Conservation (phyloP, 2,329 filamentous ascomycete genomes). For the Alternaria infectoria region DNA sequence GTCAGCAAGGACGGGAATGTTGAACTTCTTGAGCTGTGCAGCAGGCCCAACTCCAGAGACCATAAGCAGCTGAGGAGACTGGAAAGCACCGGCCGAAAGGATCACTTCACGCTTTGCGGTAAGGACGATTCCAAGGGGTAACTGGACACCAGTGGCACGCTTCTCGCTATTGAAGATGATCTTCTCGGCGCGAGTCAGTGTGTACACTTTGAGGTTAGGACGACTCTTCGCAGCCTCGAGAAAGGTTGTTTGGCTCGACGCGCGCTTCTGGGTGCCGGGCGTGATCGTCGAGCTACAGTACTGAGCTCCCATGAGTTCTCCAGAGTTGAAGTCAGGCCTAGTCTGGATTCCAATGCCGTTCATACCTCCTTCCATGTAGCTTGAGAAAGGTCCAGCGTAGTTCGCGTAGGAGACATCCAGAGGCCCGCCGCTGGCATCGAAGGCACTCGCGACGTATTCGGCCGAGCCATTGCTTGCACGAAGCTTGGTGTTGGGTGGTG, state of each 20-base stretch:
- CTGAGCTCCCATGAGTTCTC: constrained; percentile 19
- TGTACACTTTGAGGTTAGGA: constrained; percentile 33
- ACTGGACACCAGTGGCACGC: constrained; percentile 28
- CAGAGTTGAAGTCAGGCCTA: constrained; percentile 24
- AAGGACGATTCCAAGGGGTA: constrained; percentile 20
- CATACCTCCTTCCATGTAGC: constrained; percentile 21
- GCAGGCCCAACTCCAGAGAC: constrained; percentile 46
- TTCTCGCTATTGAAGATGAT: constrained; percentile 43
- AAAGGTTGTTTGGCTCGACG: constrained; percentile 12
- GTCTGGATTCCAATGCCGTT: constrained; percentile 19
- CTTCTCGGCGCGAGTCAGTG: constrained; percentile 39
- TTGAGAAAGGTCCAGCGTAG: constrained; percentile 22
- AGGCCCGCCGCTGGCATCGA: constrained; percentile 15
- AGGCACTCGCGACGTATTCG: constrained; percentile 15
- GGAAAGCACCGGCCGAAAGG: constrained; percentile 53
- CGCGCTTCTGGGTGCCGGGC: constrained; percentile 14
- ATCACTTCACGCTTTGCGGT: constrained; percentile 52
- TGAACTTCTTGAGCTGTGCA: constrained; percentile 16
- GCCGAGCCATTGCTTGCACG: constrained; percentile 20
- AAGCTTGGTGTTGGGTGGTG: constrained; percentile 22
- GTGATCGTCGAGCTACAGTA: constrained; percentile 37
- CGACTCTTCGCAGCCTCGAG: constrained; percentile 2
- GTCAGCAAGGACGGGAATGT: constrained; percentile 29
- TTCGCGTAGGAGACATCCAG: constrained; percentile 27
- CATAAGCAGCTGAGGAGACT: constrained; percentile 51